Base-by-base conservation (phyloP, 2,329 filamentous ascomycete species). In the Alternaria arbusti region DNA sequence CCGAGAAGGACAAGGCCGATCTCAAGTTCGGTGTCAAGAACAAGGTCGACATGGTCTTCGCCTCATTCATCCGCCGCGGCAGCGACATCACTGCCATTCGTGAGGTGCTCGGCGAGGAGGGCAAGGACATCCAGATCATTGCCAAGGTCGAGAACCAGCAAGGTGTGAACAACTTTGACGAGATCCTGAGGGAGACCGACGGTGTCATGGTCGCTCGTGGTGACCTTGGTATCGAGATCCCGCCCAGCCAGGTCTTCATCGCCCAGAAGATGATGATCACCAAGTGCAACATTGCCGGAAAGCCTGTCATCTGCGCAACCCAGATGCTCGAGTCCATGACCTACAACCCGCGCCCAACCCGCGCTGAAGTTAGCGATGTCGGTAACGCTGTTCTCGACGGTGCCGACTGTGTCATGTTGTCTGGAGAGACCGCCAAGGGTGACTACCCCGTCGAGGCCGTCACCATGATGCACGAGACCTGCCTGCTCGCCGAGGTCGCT, bases 281-380 rank as follows among this genome's bases (percentile, higher is more conserved):
- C 84, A 98, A 98, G 90, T 99, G 96, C 90, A 99, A 99, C 87
- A 90, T 97, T 80, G 94, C 94, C 74, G 96, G 96, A 84, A 99
- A 99, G 89, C 96, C 96, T 73, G 94, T 95, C 82, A 97, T 99
- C 82, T 98, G 95, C 84, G 96, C 96, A 64, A 99, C 96, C 44
- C 96, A 99, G 87, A 99, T 99, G 96, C 89, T 99, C 74, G 96
- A 99, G 89, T 97, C 94, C 72, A 99, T 99, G 96, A 99, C 97
- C 83, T 97, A 97, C 88, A 99, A 99, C 87, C 96, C 96, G 72
- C 93, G 96, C 68, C 96, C 96, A 55, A 99, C 96, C 69, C 94
- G 96, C 84, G 96, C 96, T 70, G 96, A 99, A 86, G 97, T 99
- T 81, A 97, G 93, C 79, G 96, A 99, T 80, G 96, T 99, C 67